phyloP scores from a whole-genome alignment of 768 basidiomycete genomes.

The Leccinellum luteum region DNA sequence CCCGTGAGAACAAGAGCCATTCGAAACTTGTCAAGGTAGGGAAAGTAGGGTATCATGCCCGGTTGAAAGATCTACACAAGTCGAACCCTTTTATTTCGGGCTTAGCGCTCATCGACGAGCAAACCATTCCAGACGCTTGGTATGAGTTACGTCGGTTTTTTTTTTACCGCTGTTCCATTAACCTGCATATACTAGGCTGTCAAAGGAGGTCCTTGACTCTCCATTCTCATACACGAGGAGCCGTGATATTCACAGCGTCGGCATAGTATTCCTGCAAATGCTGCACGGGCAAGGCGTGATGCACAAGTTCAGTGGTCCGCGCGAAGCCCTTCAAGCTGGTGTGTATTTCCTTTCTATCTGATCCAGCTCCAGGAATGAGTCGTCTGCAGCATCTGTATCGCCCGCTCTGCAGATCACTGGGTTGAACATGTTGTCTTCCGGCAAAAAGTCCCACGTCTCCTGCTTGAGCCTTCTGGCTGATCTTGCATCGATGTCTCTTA shows the following conservation, averaged over 20 bases:
- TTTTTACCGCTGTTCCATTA: not conserved
- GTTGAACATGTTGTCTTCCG: slow-evolving; percentile 55
- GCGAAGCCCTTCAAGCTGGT: slow-evolving; percentile 59
- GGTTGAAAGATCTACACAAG: slow-evolving; percentile 74
- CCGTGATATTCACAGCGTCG: slow-evolving; percentile 81
- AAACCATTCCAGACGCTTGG: slow-evolving; percentile 31
- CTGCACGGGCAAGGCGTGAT: slow-evolving; percentile 72
- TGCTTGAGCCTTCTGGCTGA: slow-evolving; percentile 59
- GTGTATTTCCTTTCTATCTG: slow-evolving; percentile 2
- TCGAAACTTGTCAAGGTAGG: slow-evolving; percentile 72
- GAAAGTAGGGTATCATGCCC: slow-evolving; percentile 67
- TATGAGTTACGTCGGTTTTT: not conserved
- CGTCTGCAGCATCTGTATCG: slow-evolving; percentile 50
- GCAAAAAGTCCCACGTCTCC: slow-evolving; percentile 55
- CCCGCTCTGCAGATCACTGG: slow-evolving; percentile 49
- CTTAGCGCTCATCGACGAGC: slow-evolving; percentile 15
- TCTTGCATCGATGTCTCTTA: slow-evolving; percentile 44
- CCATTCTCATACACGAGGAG: slow-evolving; percentile 73
- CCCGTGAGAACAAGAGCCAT: slow-evolving; percentile 47
- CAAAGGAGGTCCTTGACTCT: slow-evolving; percentile 76
- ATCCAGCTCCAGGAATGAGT: not conserved
- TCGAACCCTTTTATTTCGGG: slow-evolving; percentile 71
- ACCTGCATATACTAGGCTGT: slow-evolving; percentile 47
- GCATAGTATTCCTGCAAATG: slow-evolving; percentile 83
- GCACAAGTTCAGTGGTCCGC: slow-evolving; percentile 49